phyloP scores from a whole-genome alignment of 2,329 filamentous ascomycete genomes.

The Aureobasidium melanogenum region DNA sequence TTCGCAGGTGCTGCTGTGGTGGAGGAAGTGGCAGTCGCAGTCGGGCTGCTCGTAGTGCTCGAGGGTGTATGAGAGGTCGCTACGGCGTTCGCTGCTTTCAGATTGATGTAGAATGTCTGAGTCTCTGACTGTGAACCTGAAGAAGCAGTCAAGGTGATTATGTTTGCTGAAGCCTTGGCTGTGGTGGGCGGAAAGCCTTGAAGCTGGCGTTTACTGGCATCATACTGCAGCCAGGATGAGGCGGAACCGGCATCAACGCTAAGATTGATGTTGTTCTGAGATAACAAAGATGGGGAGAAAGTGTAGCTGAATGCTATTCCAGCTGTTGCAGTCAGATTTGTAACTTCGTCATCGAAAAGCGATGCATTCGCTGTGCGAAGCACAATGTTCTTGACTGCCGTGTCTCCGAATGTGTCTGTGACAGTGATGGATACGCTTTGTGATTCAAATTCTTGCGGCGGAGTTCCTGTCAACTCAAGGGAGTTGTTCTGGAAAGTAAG shows the following conservation, averaged over 20 bases:
- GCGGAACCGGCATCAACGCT: conserved; percentile 36
- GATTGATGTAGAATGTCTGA: conserved; percentile 35
- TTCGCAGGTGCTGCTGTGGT: background rate
- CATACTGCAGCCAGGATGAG: conserved; percentile 41
- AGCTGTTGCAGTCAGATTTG: conserved; percentile 38
- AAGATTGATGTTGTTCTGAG: conserved; percentile 32
- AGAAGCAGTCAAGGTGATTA: conserved; percentile 30
- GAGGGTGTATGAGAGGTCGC: background rate
- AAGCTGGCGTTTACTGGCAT: conserved; percentile 35
- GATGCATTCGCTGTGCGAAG: conserved; percentile 26
- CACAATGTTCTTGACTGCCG: conserved; percentile 46
- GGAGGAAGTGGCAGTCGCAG: conserved; percentile 15
- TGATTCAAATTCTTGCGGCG: conserved; percentile 49
- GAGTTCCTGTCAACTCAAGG: conserved; percentile 56
- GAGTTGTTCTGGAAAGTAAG: conserved; percentile 54
- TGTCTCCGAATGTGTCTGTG: conserved; percentile 51
- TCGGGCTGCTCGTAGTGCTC: conserved; percentile 11
- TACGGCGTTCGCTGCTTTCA: conserved; percentile 16
- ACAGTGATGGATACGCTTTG: conserved; percentile 55
- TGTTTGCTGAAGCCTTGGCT: conserved; percentile 29
- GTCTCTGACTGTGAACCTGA: conserved; percentile 24
- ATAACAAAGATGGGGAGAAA: conserved; percentile 37
- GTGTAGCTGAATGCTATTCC: conserved; percentile 42
- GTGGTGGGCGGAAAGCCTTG: conserved; percentile 41
- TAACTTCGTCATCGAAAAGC: conserved; percentile 36